phyloP scores from a whole-genome alignment of 129 eudicot genomes.

The Saussurea involucrata region DNA sequence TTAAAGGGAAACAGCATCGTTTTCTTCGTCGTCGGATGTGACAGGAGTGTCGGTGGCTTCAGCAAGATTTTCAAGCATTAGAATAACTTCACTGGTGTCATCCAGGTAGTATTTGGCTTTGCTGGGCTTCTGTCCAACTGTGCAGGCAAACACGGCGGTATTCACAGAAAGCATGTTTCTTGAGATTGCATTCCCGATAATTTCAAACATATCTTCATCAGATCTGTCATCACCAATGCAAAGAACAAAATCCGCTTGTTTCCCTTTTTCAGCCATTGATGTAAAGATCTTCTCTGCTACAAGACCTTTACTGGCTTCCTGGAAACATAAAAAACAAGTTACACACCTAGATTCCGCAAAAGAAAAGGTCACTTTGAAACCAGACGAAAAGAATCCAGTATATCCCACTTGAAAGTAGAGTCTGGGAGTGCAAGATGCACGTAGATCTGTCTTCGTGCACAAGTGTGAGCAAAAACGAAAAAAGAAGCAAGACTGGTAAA shows the following conservation, averaged over 20 bases:
- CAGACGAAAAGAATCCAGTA: neutral
- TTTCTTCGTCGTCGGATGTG: conserved; percentile 49
- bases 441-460: neutral
- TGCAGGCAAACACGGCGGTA: conserved; percentile 78
- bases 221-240: conserved; percentile 95
- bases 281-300: conserved; percentile 80
- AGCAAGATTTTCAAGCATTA: conserved; percentile 75
- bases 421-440: neutral
- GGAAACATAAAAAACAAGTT: conserved; percentile 16
- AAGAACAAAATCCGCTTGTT: conserved; percentile 75
- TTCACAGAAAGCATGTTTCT: conserved; percentile 58
- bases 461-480: neutral
- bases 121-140: conserved; percentile 96
- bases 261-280: conserved; percentile 58
- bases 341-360: neutral
- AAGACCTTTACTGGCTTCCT: conserved; percentile 88
- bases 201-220: conserved; percentile 94
- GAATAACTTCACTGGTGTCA: conserved; percentile 67
- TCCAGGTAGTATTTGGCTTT: conserved; percentile 87
- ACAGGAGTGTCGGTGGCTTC: conserved; percentile 70
- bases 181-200: conserved; percentile 62
- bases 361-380: neutral
- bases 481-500: neutral
- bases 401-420: neutral
- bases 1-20: conserved; percentile 18